Evolutionary conservation across 2,329 filamentous ascomycete genomes (phyloP).

Genomic region (Alternaria sp.): DNA sequence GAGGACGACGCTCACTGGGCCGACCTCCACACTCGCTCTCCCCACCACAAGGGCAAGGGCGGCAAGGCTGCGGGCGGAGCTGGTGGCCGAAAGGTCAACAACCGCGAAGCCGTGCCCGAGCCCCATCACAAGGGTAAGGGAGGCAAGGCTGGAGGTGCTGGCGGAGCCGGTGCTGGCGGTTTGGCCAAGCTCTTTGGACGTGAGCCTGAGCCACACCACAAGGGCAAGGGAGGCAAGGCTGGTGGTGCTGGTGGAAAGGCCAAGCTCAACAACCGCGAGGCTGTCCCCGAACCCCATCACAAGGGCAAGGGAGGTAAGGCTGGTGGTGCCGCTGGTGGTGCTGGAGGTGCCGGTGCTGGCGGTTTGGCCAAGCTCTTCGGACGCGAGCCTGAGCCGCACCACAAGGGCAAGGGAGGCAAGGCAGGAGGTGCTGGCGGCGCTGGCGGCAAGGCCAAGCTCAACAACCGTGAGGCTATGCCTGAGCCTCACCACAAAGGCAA

Average conservation of each 20-base stretch:
- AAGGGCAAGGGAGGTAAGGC: constrained; percentile 21
- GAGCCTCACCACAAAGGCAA: constrained; percentile 20
- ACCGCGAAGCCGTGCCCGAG: neutral
- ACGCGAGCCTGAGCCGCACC: neutral
- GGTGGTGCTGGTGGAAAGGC: neutral
- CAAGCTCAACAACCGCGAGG: neutral
- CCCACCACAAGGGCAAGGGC: constrained; percentile 14
- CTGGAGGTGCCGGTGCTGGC: neutral
- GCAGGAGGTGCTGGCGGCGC: neutral
- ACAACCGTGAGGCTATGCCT: neutral
- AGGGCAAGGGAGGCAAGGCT: constrained; percentile 12
- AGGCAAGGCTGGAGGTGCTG: constrained; percentile 2
- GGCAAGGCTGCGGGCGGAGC: neutral
- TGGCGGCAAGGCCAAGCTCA: neutral
- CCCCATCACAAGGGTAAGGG: constrained; percentile 21
- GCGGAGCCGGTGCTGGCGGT: neutral
- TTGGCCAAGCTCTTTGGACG: neutral
- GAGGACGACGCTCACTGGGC: constrained; percentile 1
- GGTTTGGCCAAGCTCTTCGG: neutral
- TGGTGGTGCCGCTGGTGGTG: neutral
- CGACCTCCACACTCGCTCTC: neutral
- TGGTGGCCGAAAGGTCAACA: neutral
- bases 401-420: constrained; percentile 14
- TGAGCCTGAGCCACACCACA: constrained; percentile 2
- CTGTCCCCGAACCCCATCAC: constrained; percentile 10